A percentile compares a stretch with the other conserved stretches of the same genome.
Evolutionary conservation across 495 filamentous ascomycete genomes (phyloP).

Genomic region (Hypoxylon fuscum): DNA sequence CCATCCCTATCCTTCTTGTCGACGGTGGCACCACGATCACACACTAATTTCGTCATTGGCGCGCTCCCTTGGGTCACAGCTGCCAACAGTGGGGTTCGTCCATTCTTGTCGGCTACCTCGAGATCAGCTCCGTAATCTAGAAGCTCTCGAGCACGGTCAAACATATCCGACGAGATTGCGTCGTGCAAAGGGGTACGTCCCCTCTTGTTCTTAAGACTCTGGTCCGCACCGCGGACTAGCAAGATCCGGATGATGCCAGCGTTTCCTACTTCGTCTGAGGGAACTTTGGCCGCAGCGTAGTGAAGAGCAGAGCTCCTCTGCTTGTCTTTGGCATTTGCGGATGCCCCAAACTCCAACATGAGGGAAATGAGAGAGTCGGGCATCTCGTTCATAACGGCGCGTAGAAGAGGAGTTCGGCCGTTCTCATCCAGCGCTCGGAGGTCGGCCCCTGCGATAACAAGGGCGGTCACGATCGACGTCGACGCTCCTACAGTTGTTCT

Average conservation of each 20-base stretch:
- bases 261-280: slow-evolving; percentile 34
- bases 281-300: slow-evolving; percentile 38
- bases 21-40: slow-evolving; percentile 38
- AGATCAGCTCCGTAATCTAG: slow-evolving; percentile 43
- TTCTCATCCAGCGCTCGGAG: slow-evolving; percentile 41
- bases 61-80: slow-evolving; percentile 38
- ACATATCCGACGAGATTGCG: slow-evolving; percentile 32
- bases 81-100: slow-evolving; percentile 34
- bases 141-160: slow-evolving; percentile 29
- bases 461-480: slow-evolving; percentile 42
- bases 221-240: slow-evolving; percentile 37
- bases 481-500: slow-evolving; percentile 12
- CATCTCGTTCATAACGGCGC: slow-evolving; percentile 38
- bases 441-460: slow-evolving; percentile 45
- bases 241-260: slow-evolving; percentile 35
- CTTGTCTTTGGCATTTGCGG: slow-evolving; percentile 32
- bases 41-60: slow-evolving; percentile 36
- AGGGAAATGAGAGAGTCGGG: slow-evolving; percentile 36
- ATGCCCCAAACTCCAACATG: slow-evolving; percentile 41
- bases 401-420: slow-evolving; percentile 44
- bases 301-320: slow-evolving; percentile 42
- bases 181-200: slow-evolving; percentile 39
- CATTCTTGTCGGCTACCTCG: slow-evolving; percentile 27
- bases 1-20: slow-evolving; percentile 34
- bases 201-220: slow-evolving; percentile 29